Conservation (phyloP, 2,329 filamentous ascomycete species). For the Geosmithia flava region DNA sequence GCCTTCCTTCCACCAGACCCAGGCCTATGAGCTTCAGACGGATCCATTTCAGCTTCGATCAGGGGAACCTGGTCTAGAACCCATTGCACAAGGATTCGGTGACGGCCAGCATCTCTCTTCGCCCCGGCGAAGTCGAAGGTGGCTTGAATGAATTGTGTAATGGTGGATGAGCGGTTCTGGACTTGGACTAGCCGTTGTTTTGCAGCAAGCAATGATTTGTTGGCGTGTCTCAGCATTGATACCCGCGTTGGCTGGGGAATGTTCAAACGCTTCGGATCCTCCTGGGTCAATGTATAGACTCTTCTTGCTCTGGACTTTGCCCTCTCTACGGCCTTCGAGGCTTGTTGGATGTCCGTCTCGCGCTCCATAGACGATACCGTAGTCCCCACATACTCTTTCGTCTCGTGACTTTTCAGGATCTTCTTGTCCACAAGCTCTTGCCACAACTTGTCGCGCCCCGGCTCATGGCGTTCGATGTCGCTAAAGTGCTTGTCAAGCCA, state of each 20-base stretch:
- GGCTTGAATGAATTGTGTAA: not conserved
- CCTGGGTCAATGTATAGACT: conserved; percentile 2
- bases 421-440: conserved; percentile 16
- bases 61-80: conserved; percentile 13
- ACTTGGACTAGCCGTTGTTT: not conserved
- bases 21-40: not conserved
- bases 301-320: not conserved
- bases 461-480: conserved; percentile 8
- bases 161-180: not conserved
- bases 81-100: conserved; percentile 12
- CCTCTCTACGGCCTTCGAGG: not conserved
- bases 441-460: conserved; percentile 14
- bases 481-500: conserved; percentile 8
- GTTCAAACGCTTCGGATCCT: conserved; percentile 1
- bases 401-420: conserved; percentile 11
- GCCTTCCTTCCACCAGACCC: not conserved
- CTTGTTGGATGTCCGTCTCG: not conserved
- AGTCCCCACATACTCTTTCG: conserved; percentile 4
- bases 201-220: conserved; percentile 1
- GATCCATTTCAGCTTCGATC: conserved; percentile 12
- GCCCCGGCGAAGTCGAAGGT: conserved; percentile 1
- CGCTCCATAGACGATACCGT: not conserved
- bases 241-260: conserved; percentile 4
- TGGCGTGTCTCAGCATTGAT: conserved; percentile 2
- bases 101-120: conserved; percentile 7